Evolutionary conservation across 176 grass and related monocot species (phyloP).

Genomic region (Tillandsia leiboldiana): DNA sequence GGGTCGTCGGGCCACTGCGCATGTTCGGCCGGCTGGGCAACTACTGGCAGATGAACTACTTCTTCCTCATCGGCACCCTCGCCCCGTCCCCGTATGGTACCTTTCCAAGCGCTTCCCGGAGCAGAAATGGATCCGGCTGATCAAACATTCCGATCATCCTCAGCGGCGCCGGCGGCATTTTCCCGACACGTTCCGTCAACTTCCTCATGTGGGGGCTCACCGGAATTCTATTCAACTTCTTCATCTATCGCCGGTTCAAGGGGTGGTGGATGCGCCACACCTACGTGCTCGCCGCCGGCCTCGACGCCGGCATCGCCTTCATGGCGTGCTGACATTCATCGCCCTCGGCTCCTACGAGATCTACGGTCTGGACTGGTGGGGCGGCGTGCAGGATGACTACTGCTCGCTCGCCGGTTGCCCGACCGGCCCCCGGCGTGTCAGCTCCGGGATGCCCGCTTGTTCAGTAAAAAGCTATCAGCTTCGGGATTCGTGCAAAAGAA

Average conservation of each 20-base stretch:
- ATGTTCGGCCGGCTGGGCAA: slow-evolving; percentile 59
- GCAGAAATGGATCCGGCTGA: slow-evolving; percentile 35
- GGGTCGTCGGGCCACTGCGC: slow-evolving; percentile 51
- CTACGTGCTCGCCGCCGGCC: slow-evolving; percentile 23
- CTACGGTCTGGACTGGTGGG: slow-evolving; percentile 46
- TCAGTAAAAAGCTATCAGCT: neutral
- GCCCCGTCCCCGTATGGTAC: slow-evolving; percentile 49
- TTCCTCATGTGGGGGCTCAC: neutral
- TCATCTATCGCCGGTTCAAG: slow-evolving; percentile 3
- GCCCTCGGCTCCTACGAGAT: slow-evolving; percentile 38
- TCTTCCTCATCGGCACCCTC: slow-evolving; percentile 52
- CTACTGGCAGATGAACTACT: slow-evolving; percentile 59
- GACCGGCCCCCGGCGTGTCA: slow-evolving; percentile 25
- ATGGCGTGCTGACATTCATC: slow-evolving; percentile 41
- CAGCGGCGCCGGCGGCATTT: neutral
- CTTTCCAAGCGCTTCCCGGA: slow-evolving; percentile 33
- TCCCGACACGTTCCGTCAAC: neutral
- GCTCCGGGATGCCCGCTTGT: slow-evolving; percentile 34
- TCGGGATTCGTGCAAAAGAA: no score
- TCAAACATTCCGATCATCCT: slow-evolving; percentile 78
- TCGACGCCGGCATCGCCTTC: slow-evolving; percentile 29
- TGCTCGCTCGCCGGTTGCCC: slow-evolving; percentile 55
- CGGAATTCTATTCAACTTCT: neutral
- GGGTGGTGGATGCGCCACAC: slow-evolving; percentile 31
- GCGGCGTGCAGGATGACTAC: slow-evolving; percentile 28